These are phyloP conservation scores for Boletus calvinii DNA, from an alignment of 1,284 basidiomycete genomes.

Conservation along the genomic window DNA sequence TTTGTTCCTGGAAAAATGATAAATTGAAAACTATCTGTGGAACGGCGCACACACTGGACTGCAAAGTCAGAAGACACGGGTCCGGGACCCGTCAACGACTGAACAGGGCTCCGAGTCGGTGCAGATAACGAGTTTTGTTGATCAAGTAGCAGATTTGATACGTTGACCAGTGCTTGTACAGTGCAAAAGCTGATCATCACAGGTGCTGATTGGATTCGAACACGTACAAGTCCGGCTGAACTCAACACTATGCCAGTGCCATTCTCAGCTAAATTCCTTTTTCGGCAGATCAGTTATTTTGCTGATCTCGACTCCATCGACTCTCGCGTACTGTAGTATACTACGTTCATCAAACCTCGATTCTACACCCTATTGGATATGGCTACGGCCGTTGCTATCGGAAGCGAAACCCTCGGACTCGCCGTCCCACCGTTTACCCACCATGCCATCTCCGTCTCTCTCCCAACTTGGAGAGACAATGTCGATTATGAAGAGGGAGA, in stretches of 20 bases:
- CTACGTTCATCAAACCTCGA: background rate
- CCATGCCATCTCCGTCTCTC: slow-evolving; percentile 96
- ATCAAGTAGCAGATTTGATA: too few species aligned
- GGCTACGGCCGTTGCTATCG: slow-evolving; percentile 9
- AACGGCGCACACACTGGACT: background rate
- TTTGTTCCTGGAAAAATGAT: background rate
- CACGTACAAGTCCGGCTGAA: too few species aligned
- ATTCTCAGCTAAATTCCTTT: background rate
- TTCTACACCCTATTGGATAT: slow-evolving; percentile 1
- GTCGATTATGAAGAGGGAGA: slow-evolving; percentile 94
- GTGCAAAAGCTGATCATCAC: background rate
- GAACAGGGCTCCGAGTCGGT: too few species aligned
- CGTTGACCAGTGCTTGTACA: background rate
- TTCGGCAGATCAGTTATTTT: background rate
- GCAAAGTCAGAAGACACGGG: background rate
- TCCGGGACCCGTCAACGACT: background rate
- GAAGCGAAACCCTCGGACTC: slow-evolving; percentile 45
- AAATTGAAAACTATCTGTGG: background rate
- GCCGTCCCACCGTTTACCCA: slow-evolving; percentile 67
- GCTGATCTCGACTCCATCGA: too few species aligned
- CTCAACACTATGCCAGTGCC: too few species aligned
- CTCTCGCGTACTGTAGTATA: too few species aligned
- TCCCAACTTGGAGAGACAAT: slow-evolving; percentile 93
- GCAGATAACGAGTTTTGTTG: too few species aligned
- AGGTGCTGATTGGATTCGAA: background rate